Percentiles rank a stretch among this genome's conserved stretches.
Conservation (phyloP, 768 basidiomycete species). For the Lactarius vividus region DNA sequence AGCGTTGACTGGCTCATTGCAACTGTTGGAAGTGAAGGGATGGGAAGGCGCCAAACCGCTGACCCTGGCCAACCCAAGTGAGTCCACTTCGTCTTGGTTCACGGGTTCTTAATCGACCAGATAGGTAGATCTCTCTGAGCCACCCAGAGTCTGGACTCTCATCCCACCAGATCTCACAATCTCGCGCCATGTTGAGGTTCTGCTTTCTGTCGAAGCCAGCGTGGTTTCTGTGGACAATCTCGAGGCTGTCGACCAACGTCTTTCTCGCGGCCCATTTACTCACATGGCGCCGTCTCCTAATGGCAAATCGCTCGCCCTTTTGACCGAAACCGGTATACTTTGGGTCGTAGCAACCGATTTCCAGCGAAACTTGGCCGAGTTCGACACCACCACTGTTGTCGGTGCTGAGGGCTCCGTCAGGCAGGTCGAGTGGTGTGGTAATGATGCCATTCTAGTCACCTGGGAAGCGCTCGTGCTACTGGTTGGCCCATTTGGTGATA, state of each 20-base stretch:
- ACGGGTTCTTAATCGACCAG: slow-evolving; percentile 9
- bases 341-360: slow-evolving; percentile 98
- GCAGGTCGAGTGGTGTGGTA: slow-evolving; percentile 93
- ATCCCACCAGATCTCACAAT: slow-evolving; percentile 89
- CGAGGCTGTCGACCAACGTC: slow-evolving; percentile 82
- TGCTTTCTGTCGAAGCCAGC: slow-evolving; percentile 77
- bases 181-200: slow-evolving; percentile 85
- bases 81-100: slow-evolving; percentile 32
- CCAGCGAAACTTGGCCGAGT: slow-evolving; percentile 83
- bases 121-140: slow-evolving; percentile 62
- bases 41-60: slow-evolving; percentile 81
- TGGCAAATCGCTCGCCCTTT: slow-evolving; percentile 84
- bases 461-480: slow-evolving; percentile 78
- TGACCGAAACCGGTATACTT: slow-evolving; percentile 68
- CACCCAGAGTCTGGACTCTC: slow-evolving; percentile 82
- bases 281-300: slow-evolving; percentile 90
- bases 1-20: slow-evolving; percentile 72
- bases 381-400: slow-evolving; percentile 59
- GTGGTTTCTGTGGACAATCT: slow-evolving; percentile 86
- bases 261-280: slow-evolving; percentile 85
- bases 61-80: slow-evolving; percentile 71
- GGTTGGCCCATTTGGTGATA: slow-evolving; percentile 91
- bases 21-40: slow-evolving; percentile 81
- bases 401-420: slow-evolving; percentile 57
- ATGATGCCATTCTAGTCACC: slow-evolving; percentile 86